phyloP scores from a whole-genome alignment of 768 basidiomycete species.

The Termitomyces bulborhizus region DNA sequence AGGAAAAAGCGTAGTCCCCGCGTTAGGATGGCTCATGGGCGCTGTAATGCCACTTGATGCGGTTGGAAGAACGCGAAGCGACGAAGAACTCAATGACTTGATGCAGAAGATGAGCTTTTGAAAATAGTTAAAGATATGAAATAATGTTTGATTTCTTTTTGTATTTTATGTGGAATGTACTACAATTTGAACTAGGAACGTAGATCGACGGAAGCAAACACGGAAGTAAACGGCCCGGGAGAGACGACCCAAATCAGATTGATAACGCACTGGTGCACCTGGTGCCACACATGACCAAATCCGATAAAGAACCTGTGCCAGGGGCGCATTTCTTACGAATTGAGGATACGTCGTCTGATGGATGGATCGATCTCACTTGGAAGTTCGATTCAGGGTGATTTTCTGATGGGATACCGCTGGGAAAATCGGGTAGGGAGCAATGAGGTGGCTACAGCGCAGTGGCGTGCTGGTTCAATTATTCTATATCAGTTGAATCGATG shows the following conservation, averaged over 20 bases:
- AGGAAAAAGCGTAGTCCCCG: conserved; percentile 24
- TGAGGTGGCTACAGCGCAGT: background rate
- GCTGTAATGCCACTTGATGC: conserved; percentile 38
- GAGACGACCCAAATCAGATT: background rate
- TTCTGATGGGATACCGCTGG: background rate
- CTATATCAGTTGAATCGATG: background rate
- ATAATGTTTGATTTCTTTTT: background rate
- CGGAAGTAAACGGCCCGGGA: conserved; percentile 26
- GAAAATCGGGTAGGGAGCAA: background rate
- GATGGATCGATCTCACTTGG: background rate
- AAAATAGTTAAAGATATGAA: background rate
- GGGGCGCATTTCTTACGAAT: background rate
- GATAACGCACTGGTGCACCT: background rate
- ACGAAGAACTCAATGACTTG: conserved; percentile 26
- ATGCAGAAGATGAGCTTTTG: conserved; percentile 24
- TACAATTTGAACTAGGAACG: background rate
- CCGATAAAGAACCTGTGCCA: background rate
- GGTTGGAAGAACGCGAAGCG: conserved; percentile 19
- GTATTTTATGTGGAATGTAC: background rate
- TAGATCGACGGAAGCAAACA: conserved; percentile 27
- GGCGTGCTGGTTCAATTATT: background rate
- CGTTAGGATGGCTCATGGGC: conserved; percentile 36
- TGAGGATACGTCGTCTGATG: background rate
- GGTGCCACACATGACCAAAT: conserved; percentile 13
- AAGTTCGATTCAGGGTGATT: background rate